Evolutionary conservation across 23 red algal genomes (phyloP), one percentile per base, ranked within the genome.

Genomic region (Gracilaria gracilis): DNA sequence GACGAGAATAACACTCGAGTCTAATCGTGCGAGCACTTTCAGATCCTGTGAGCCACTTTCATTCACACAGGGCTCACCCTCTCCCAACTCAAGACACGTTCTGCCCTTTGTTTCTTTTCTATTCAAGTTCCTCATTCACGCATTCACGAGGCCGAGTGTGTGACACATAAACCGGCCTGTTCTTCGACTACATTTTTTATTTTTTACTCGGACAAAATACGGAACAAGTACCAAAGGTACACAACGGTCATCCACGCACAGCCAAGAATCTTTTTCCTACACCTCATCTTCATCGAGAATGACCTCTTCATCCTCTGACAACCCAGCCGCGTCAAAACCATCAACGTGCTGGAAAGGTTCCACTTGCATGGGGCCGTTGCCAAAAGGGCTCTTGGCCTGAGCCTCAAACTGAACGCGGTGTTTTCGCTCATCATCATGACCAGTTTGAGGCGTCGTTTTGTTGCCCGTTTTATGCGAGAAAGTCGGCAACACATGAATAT

Each of bases 401-500:
- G 19, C 9, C 6, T 31, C 76, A 54, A 54, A 58, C 0, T 25
- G 28, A 57, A 58, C 57, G 9, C 38, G 35, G 16, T 13, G 50
- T 7, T 53, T n/a, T 58, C 23, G 54, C 54, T 23, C 54, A 58
- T 58, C 54, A 58, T 58, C 42, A 46, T 46, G 54, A 58, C 23
- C 54, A 11, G 42, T 58, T 4, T 4, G 4, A 32, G 3, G 29
- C 23, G 61, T 81, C 42, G 13, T 81, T 37, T 19, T 57, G 20
- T 32, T 27, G 27, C 81, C 61, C 15, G 24, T 33, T 44, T 53
- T 74, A 47, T 87, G 53, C 69, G 42, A 61, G 42, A 75, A 85
- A 23, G 90, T 93, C 90, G 90, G 90, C 66, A 93, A 69, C 23
- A 82, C 79, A 59, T 85, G 36, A 51, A 95, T 80, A 53, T 83